Base-by-base conservation (phyloP, 768 basidiomycete species). In the Fistulinella prunicolor region DNA sequence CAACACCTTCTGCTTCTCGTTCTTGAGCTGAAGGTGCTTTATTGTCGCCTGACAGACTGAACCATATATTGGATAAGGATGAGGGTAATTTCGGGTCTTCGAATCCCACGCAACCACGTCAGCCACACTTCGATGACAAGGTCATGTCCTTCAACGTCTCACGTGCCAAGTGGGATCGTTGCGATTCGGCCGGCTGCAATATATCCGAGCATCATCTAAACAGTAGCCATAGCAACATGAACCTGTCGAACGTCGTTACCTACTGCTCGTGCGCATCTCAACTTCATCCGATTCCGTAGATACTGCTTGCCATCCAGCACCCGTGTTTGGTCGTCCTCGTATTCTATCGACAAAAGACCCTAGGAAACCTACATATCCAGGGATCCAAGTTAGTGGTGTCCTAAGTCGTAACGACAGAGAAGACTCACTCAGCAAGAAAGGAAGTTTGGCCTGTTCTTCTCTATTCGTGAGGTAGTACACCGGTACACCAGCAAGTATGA, bases 391-490 rank as follows among this genome's bases (percentile, higher is more conserved):
- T 36, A 7, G 8, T 49, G 42, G 47, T 21, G 35, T 59, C 29
- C 43, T 47, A 38, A 2, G 8, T 22, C 10, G 12, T 34, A 16
- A 22, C 23, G 29, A 48, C 22, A 46, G 37, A 14, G n/a, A n/a
- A n/a, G 5, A 68, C 78, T 68, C 54, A 80, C 80, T 36, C 28
- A 58, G 35, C 24, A 66, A 44, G 49, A 59, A 58, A 7, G 65
- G 52, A 26, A 69, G 29, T 45, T 63, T 67, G 28, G 75, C 72
- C 8, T 70, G 67, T 44, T 74, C 73, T 49, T 71, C 70, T 38
- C 73, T 71, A 56, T 80, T 83, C 16, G 91, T 90, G 35, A 91
- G 61, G 60, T 89, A 92, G 58, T 91, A 94, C 38, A 93, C 77
- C 1, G 91, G 91, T 42, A 94, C 70, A 7, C 91, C 91, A 47